phyloP scores from a whole-genome alignment of 495 filamentous ascomycete genomes.

The Elasticomyces elasticus region DNA sequence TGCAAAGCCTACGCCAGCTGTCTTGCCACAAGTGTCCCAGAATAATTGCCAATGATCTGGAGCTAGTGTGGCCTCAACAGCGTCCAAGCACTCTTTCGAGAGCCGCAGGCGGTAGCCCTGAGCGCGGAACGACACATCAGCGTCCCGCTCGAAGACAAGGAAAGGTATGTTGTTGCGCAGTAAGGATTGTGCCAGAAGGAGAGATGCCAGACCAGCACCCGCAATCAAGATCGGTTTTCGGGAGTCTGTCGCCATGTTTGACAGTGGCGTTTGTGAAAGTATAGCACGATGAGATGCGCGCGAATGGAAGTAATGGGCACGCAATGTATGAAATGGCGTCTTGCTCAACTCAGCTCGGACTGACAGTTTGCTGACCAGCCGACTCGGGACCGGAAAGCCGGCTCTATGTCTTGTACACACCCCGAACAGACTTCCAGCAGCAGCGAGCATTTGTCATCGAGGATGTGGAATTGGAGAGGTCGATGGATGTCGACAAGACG shows the following conservation, averaged over 20 bases:
- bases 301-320: too few relatives aligned
- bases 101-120: slow-evolving; percentile 49
- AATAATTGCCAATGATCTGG: slow-evolving; percentile 35
- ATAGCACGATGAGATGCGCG: too few relatives aligned
- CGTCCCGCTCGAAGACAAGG: slow-evolving; percentile 42
- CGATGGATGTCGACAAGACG: too few relatives aligned
- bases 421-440: too few relatives aligned
- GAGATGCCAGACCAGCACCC: slow-evolving; percentile 32
- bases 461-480: too few relatives aligned
- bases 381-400: too few relatives aligned
- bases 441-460: too few relatives aligned
- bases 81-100: slow-evolving; percentile 40
- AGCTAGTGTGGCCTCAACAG: slow-evolving; percentile 43
- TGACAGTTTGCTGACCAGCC: too few relatives aligned
- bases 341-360: too few relatives aligned
- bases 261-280: too few relatives aligned
- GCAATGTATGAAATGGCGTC: too few relatives aligned
- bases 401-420: too few relatives aligned
- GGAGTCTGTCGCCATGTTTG: not conserved
- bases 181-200: slow-evolving; percentile 43
- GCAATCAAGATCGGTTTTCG: slow-evolving; percentile 7
- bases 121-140: slow-evolving; percentile 39
- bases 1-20: slow-evolving; percentile 37
- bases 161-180: slow-evolving; percentile 39
- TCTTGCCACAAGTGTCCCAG: slow-evolving; percentile 45